Percentiles rank a stretch among this genome's conserved stretches.
These are phyloP conservation scores for Chrysoporthe deuterocubensis DNA, from an alignment of 2,329 filamentous ascomycete species.

Conservation along the genomic window DNA sequence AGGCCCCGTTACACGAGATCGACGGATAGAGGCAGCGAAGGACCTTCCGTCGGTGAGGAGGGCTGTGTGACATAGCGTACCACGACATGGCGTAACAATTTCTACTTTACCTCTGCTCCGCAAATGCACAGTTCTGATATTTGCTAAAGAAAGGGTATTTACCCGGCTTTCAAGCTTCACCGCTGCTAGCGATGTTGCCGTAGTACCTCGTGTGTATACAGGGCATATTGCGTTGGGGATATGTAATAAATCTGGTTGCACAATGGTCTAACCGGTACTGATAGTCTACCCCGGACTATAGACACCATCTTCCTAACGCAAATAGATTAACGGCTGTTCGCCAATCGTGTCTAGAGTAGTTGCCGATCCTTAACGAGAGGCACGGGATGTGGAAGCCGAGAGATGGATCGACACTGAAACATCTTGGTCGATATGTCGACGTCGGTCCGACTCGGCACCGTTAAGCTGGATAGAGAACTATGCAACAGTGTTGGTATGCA, in stretches of 20 bases:
- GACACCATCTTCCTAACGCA: not conserved
- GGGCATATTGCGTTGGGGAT: not conserved
- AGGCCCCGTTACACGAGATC: slow-evolving; percentile 10
- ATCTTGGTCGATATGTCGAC: no score
- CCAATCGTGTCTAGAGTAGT: not conserved
- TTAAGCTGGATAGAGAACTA: no score
- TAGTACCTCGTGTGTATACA: not conserved
- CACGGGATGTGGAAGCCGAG: no score
- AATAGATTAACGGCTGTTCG: not conserved
- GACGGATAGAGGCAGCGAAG: slow-evolving; percentile 4
- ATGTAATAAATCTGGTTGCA: not conserved
- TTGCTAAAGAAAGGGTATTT: not conserved
- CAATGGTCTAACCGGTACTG: no score
- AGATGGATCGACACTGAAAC: no score
- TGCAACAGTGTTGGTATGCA: no score
- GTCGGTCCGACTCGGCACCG: no score
- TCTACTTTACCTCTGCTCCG: not conserved
- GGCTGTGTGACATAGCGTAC: not conserved
- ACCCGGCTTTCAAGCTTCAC: not conserved
- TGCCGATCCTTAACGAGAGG: not conserved
- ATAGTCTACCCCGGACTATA: no score
- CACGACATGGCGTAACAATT: not conserved
- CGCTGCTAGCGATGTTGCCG: not conserved
- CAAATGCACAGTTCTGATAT: not conserved
- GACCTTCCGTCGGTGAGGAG: not conserved